These are phyloP conservation scores for Solanum pimpinellifolium DNA, from an alignment of 257 asterid genomes.

Conservation along the genomic window DNA sequence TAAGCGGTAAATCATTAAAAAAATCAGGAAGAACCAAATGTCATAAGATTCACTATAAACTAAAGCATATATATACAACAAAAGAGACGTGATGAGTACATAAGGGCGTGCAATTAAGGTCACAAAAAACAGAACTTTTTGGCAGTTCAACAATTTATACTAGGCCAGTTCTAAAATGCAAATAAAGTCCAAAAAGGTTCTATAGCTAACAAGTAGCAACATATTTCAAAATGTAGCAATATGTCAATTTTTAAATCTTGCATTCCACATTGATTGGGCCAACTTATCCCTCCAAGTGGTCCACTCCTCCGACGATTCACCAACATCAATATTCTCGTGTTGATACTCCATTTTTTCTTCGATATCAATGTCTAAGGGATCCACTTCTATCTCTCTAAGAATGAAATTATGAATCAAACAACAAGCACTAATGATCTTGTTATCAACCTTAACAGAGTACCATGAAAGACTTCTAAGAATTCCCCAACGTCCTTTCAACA, in stretches of 20 bases:
- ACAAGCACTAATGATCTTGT: no score
- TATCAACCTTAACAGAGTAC: background rate
- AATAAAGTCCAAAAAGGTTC: background rate
- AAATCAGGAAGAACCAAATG: no score
- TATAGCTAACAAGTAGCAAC: background rate
- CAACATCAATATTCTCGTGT: background rate
- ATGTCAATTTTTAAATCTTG: background rate
- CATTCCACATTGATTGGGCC: background rate
- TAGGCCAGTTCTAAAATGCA: background rate
- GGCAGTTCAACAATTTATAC: background rate
- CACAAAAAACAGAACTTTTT: background rate
- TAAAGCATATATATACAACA: background rate
- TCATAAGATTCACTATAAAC: background rate
- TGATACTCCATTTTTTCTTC: background rate
- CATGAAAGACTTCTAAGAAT: no score
- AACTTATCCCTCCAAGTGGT: background rate
- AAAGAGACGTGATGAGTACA: background rate
- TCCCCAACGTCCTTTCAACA: no score
- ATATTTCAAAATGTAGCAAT: background rate
- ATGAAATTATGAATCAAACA: background rate
- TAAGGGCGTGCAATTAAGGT: background rate
- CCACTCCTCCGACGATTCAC: background rate
- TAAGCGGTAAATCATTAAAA: no score
- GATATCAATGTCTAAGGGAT: background rate
- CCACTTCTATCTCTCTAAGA: background rate